Evolutionary conservation across 768 basidiomycete genomes (phyloP).

Genomic region (Zangia roseola): DNA sequence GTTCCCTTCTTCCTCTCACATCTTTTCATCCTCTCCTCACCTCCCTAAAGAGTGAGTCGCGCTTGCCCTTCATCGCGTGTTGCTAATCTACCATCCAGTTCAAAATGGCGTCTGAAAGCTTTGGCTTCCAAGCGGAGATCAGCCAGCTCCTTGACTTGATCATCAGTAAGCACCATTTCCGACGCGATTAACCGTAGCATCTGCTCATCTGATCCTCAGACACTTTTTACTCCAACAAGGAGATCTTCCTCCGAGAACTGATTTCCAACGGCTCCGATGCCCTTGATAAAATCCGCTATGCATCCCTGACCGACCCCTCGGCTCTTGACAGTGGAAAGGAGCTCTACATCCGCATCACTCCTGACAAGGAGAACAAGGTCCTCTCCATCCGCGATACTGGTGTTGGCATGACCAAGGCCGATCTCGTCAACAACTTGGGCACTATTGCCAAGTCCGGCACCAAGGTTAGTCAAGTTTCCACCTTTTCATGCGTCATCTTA

Average conservation of each 20-base stretch:
- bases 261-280: constrained; percentile 99
- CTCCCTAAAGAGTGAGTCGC: constrained; percentile 15
- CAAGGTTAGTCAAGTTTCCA: constrained; percentile 50
- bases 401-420: constrained; percentile 99
- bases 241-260: constrained; percentile 98
- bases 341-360: constrained; percentile 89
- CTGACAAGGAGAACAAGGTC: constrained; percentile 94
- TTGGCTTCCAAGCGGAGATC: constrained; percentile 99
- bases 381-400: constrained; percentile 93
- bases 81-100: constrained; percentile 21
- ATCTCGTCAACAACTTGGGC: constrained; percentile 98
- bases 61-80: not conserved
- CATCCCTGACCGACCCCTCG: constrained; percentile 90
- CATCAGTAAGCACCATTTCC: constrained; percentile 68
- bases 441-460: constrained; percentile 95
- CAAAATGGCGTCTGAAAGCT: constrained; percentile 78
- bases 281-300: constrained; percentile 98
- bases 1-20: constrained; percentile 14
- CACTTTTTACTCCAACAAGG: constrained; percentile 99
- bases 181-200: not conserved
- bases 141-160: constrained; percentile 97
- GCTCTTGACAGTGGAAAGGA: constrained; percentile 91
- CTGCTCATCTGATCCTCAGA: constrained; percentile 44
- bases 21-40: constrained; percentile 4
- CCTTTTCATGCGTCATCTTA: constrained; percentile 5